Conservation (phyloP, 78 protist species). For the Dictyostelium firmibasis region DNA sequence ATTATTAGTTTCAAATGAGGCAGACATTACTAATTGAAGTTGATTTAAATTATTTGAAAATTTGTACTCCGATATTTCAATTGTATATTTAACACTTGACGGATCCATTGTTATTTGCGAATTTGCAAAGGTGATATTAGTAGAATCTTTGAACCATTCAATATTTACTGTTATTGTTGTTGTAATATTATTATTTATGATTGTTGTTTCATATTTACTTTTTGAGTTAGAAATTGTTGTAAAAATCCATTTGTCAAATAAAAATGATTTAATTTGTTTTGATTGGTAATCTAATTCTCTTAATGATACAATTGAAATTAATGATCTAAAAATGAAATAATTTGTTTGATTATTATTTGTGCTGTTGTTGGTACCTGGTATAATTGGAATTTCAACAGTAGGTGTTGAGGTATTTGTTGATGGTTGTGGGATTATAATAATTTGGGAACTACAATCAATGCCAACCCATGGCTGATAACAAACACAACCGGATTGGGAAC, state of each 20-base stretch:
- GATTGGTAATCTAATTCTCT: neutral
- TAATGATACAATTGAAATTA: neutral
- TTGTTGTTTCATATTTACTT: neutral
- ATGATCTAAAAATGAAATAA: neutral
- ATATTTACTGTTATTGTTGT: neutral
- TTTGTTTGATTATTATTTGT: neutral
- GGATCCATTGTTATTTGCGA: neutral
- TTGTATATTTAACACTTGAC: constrained; percentile 16
- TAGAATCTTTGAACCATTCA: neutral
- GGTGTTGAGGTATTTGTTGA: neutral
- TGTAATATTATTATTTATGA: neutral
- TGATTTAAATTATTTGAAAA: neutral
- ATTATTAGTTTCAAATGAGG: neutral
- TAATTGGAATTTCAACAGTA: neutral
- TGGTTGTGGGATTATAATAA: neutral
- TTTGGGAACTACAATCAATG: neutral
- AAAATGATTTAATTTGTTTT: neutral
- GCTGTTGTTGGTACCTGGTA: neutral
- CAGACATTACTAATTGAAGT: neutral
- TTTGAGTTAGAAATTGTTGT: neutral
- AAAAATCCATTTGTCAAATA: neutral
- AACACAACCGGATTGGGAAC: neutral
- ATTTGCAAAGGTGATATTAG: constrained; percentile 12
- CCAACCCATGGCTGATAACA: constrained; percentile 8
- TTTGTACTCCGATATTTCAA: neutral